These are phyloP conservation scores for Candida silvicultrix DNA, from an alignment of 805 yeast genomes.

Conservation along the genomic window DNA sequence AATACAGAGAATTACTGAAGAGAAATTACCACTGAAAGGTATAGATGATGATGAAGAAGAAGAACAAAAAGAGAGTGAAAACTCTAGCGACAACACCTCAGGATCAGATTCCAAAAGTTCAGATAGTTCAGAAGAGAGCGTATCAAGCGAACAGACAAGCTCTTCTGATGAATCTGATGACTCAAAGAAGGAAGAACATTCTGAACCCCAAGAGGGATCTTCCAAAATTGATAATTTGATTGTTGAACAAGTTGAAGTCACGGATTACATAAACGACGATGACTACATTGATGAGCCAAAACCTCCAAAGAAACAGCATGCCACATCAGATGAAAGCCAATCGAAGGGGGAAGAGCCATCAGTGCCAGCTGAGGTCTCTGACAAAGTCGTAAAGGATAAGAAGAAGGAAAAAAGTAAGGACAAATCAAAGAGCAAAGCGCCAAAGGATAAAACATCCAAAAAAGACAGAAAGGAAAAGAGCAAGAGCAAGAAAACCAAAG, in stretches of 20 bases:
- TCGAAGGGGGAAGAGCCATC: background rate
- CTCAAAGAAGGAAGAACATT: constrained; percentile 1
- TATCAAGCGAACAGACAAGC: background rate
- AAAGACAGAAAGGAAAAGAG: constrained; percentile 1
- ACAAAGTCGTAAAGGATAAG: constrained; percentile 3
- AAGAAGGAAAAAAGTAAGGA: constrained; percentile 1
- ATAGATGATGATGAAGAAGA: constrained; percentile 15
- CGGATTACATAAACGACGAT: constrained; percentile 22
- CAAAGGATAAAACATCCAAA: background rate
- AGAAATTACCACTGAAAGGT: constrained; percentile 11
- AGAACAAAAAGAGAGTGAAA: constrained; percentile 5
- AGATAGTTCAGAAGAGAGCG: background rate
- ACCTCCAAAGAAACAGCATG: constrained; percentile 1
- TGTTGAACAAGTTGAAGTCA: constrained; percentile 38
- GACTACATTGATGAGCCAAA: constrained; percentile 2
- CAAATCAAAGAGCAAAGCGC: constrained; percentile 7
- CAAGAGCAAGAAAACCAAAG: constrained; percentile 10
- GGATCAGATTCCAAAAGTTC: background rate
- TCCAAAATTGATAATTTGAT: constrained; percentile 23
- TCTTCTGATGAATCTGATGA: constrained; percentile 3
- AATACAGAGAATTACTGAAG: constrained; percentile 15
- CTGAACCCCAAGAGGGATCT: background rate
- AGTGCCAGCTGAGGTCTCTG: constrained; percentile 5
- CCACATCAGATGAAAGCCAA: background rate
- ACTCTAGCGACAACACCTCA: background rate